These are phyloP conservation scores for Glycyrrhiza uralensis DNA, from an alignment of 306 rosid genomes.

Conservation along the genomic window DNA sequence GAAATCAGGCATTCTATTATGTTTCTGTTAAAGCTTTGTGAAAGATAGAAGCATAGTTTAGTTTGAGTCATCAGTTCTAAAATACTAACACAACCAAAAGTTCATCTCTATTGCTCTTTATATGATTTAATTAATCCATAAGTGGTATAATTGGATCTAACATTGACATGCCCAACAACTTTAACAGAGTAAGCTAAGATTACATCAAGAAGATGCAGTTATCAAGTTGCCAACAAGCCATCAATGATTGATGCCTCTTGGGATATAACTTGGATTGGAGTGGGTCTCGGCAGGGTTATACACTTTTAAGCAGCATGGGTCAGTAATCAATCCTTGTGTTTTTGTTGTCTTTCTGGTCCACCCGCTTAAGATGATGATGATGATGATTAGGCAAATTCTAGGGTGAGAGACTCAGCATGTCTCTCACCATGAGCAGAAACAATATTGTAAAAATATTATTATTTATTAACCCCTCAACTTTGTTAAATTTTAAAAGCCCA, in stretches of 20 bases:
- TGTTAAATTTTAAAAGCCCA: too few species aligned
- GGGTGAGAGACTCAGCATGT: too few species aligned
- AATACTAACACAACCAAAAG: neutral
- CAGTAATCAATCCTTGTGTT: constrained; percentile 34
- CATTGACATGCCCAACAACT: constrained; percentile 36
- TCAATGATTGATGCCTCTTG: constrained; percentile 45
- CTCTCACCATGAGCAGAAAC: too few species aligned
- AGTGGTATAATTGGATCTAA: constrained; percentile 23
- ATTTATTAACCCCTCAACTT: too few species aligned
- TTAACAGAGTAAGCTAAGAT: constrained; percentile 42
- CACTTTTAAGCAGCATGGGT: constrained; percentile 31
- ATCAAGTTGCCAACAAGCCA: constrained; percentile 41
- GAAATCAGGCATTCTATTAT: neutral
- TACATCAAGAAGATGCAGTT: constrained; percentile 31
- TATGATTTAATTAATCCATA: constrained; percentile 23
- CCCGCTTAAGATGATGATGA: too few species aligned
- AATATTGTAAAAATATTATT: too few species aligned
- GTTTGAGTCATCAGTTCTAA: neutral
- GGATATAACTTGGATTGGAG: constrained; percentile 45
- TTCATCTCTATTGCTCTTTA: constrained; percentile 10
- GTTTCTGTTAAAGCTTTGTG: neutral
- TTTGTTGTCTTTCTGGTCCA: constrained; percentile 37
- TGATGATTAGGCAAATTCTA: too few species aligned
- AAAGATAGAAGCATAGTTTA: neutral
- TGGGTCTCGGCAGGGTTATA: constrained; percentile 30